phyloP scores from a whole-genome alignment of 257 asterid genomes.

The Gardenia jasminoides region DNA sequence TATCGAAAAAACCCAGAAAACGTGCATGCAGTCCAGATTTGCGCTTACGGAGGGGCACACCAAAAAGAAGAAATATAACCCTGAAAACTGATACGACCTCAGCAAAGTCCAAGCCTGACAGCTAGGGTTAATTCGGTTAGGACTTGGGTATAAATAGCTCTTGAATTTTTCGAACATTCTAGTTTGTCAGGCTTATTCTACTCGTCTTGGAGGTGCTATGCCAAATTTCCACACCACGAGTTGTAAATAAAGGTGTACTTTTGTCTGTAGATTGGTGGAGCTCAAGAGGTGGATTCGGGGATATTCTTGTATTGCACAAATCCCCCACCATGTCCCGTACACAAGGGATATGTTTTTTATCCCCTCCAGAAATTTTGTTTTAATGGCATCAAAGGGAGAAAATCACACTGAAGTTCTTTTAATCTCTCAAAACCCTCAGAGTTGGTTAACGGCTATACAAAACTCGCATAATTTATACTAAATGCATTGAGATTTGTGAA shows the following conservation, averaged over 20 bases:
- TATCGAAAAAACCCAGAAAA: slow-evolving; percentile 44
- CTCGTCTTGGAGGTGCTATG: too few relatives aligned
- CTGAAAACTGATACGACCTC: slow-evolving; percentile 22
- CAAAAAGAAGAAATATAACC: slow-evolving; percentile 29
- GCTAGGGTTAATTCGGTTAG: slow-evolving; percentile 16
- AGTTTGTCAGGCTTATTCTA: neutral
- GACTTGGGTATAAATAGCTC: slow-evolving; percentile 1
- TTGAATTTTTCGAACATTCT: neutral
- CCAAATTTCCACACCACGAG: neutral
- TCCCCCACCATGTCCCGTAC: neutral
- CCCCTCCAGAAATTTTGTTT: too few relatives aligned
- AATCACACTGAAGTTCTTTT: neutral
- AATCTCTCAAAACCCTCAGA: too few relatives aligned
- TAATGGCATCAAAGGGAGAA: neutral
- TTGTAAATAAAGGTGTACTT: neutral
- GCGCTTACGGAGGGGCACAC: slow-evolving; percentile 9
- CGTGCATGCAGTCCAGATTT: slow-evolving; percentile 34
- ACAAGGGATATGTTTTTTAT: neutral
- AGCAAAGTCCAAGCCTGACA: slow-evolving; percentile 22
- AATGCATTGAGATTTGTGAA: too few relatives aligned
- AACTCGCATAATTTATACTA: too few relatives aligned
- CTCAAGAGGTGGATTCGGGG: neutral
- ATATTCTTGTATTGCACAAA: neutral
- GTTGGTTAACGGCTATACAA: too few relatives aligned
- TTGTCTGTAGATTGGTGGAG: neutral